Percentiles rank a stretch among this genome's conserved stretches.
phyloP scores from a whole-genome alignment of 768 basidiomycete genomes.

The Boletus huronensis region DNA sequence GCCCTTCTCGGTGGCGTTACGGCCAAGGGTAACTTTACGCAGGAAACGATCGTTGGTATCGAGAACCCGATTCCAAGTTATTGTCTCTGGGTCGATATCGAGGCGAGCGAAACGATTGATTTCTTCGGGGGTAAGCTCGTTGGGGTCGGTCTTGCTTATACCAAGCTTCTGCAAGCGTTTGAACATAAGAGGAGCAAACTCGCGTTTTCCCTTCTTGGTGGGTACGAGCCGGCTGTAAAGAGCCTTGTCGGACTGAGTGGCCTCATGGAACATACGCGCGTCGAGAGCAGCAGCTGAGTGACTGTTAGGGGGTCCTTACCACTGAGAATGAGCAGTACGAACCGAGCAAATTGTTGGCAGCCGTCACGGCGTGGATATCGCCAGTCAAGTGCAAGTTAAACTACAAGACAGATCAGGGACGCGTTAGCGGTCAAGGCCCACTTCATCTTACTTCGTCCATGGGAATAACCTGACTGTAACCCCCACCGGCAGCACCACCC shows the following conservation, averaged over 20 bases:
- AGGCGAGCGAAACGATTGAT: constrained; percentile 86
- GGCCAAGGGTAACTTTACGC: constrained; percentile 91
- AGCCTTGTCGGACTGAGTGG: constrained; percentile 92
- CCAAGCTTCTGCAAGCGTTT: constrained; percentile 93
- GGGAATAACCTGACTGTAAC: constrained; percentile 98
- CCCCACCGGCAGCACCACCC: constrained; percentile 96
- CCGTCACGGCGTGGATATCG: constrained; percentile 96
- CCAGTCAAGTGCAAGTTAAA: constrained; percentile 96
- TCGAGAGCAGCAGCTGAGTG: constrained; percentile 88
- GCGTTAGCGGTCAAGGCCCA: not conserved
- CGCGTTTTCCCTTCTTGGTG: constrained; percentile 88
- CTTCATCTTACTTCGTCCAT: constrained; percentile 80
- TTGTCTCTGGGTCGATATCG: constrained; percentile 85
- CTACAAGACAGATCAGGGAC: constrained; percentile 34
- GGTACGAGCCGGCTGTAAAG: constrained; percentile 92
- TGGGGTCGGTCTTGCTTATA: constrained; percentile 90
- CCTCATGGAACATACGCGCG: constrained; percentile 97
- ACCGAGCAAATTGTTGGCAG: constrained; percentile 96
- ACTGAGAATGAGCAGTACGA: constrained; percentile 10
- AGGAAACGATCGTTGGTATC: constrained; percentile 98
- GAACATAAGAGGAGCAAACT: constrained; percentile 94
- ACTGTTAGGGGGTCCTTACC: constrained; percentile 1
- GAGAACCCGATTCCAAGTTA: constrained; percentile 97
- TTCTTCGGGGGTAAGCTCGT: constrained; percentile 91
- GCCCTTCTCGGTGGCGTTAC: constrained; percentile 84